Base-by-base conservation (phyloP, 352 stramenopile genomes). In the Globisporangium uncinulatum region DNA sequence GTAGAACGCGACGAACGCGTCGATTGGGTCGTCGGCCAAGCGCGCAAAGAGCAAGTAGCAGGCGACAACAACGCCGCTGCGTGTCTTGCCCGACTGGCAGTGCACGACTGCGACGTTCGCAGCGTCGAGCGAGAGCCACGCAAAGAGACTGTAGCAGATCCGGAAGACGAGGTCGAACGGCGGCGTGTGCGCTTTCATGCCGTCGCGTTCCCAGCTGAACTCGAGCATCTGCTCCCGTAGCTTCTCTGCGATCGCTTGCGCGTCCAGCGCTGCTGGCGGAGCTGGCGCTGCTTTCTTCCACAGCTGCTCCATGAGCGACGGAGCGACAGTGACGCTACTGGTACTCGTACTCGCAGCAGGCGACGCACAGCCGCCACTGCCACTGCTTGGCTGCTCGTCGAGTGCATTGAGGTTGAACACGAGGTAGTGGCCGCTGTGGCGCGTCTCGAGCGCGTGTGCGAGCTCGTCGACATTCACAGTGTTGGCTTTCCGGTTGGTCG, bases 1-100 rank as follows among this genome's bases (percentile, higher is more conserved):
- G 62, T 97, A 97, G 56, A 98, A 98, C 63, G 89, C 74, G 43
- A 91, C 80, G 62, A 98, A 98, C 6, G 92, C 93, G 31, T 95
- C 73, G 11, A 79, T 79, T 7, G 79, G 75, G 37, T 93, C 76
- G 37, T 89, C 65, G 14, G 76, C 78, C 21, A 89, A 65, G 11
- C 76, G 60, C 46, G 80, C 61, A 77, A 95, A 98, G 36, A 96
- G 82, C 50, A 98, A 61, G 59, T 97, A 98, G 55, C 91, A 97
- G 11, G 94, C 95, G 17, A 96, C 74, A 0, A 97, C 84, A 55
- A 98, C 89, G 7, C 89, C 92, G 20, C 84, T 98, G 29, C 91
- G 78, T 20, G 92, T 98, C 67, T 98, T 97, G 6, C 95, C 95
- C 31, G 95, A 96, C 54, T 82, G 69, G 65, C 93, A 98, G 59